Evolutionary conservation across 2,329 filamentous ascomycete genomes (phyloP).

Genomic region (Ascochyta clinopodiicola): DNA sequence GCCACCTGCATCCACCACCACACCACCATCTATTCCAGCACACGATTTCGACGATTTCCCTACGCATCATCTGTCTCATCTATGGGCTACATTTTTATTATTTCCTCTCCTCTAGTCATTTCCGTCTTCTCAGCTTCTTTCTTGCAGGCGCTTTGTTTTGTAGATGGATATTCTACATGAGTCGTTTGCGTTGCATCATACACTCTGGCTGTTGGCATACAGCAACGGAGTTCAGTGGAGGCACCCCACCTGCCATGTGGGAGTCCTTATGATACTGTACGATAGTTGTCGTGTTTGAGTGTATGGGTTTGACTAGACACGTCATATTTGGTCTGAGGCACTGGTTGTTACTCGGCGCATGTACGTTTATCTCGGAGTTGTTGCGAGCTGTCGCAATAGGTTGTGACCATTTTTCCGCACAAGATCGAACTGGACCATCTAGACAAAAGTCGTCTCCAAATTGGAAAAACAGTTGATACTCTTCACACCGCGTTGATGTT

Average conservation of each 20-base stretch:
- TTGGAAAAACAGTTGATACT: slow-evolving; percentile 31
- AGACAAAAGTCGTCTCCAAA: slow-evolving; percentile 18
- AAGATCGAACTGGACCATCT: slow-evolving; percentile 14
- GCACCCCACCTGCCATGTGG: slow-evolving; percentile 20
- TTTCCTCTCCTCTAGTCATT: slow-evolving; percentile 37
- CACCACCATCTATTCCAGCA: slow-evolving; percentile 17
- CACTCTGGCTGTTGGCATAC: slow-evolving; percentile 27
- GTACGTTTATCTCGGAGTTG: slow-evolving; percentile 12
- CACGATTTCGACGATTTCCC: slow-evolving; percentile 42
- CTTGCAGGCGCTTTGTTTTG: slow-evolving; percentile 28
- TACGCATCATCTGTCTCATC: slow-evolving; percentile 23
- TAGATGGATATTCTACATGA: slow-evolving; percentile 37
- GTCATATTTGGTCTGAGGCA: slow-evolving; percentile 31
- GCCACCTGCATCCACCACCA: slow-evolving; percentile 5
- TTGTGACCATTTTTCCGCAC: slow-evolving; percentile 16
- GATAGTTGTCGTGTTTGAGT: slow-evolving; percentile 38
- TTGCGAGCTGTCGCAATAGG: slow-evolving; percentile 19
- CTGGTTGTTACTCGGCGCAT: slow-evolving; percentile 40
- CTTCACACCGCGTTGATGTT: neutral
- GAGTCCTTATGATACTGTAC: slow-evolving; percentile 30
- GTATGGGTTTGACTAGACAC: slow-evolving; percentile 28
- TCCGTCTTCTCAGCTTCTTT: slow-evolving; percentile 23
- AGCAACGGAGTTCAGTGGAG: slow-evolving; percentile 19
- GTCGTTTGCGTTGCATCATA: slow-evolving; percentile 42
- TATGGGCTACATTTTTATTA: slow-evolving; percentile 26